Evolutionary conservation across 768 basidiomycete genomes (phyloP).

Genomic region (Mycena sanguinolenta): DNA sequence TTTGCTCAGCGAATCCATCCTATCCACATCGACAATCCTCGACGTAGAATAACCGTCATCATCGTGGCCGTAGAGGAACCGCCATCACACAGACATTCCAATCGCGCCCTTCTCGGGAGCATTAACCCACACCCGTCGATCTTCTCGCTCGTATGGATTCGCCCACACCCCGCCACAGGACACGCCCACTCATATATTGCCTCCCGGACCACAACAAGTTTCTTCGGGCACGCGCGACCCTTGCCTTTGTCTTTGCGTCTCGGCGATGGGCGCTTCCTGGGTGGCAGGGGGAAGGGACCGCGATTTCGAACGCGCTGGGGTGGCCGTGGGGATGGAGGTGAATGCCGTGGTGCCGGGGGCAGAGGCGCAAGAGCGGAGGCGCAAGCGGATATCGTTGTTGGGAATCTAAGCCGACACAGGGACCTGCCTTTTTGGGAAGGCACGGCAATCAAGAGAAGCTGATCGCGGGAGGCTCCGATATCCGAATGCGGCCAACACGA

Average conservation of each 20-base stretch:
- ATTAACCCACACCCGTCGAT: constrained; percentile 67
- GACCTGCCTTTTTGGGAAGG: too few relatives aligned
- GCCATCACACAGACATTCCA: constrained; percentile 58
- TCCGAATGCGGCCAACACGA: too few relatives aligned
- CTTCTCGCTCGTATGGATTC: constrained; percentile 68
- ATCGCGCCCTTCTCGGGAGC: constrained; percentile 44
- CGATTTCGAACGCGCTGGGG: constrained; percentile 20
- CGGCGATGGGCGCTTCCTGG: constrained; percentile 3
- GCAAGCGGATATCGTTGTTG: constrained; percentile 69
- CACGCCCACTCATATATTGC: constrained; percentile 72
- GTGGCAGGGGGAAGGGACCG: constrained; percentile 20
- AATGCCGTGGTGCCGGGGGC: not conserved
- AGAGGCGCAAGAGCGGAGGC: constrained; percentile 63
- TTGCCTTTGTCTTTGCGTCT: constrained; percentile 29
- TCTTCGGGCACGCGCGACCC: constrained; percentile 48
- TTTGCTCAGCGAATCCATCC: too few relatives aligned
- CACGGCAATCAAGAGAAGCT: too few relatives aligned
- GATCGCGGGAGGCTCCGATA: too few relatives aligned
- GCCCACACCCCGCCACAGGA: constrained; percentile 71
- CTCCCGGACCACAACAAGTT: constrained; percentile 57
- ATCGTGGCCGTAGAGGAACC: too few relatives aligned
- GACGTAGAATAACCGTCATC: too few relatives aligned
- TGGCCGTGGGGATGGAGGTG: not conserved
- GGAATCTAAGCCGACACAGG: too few relatives aligned
- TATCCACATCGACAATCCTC: too few relatives aligned